Conservation (phyloP, 768 basidiomycete species). For the Mrakia blollopis region DNA sequence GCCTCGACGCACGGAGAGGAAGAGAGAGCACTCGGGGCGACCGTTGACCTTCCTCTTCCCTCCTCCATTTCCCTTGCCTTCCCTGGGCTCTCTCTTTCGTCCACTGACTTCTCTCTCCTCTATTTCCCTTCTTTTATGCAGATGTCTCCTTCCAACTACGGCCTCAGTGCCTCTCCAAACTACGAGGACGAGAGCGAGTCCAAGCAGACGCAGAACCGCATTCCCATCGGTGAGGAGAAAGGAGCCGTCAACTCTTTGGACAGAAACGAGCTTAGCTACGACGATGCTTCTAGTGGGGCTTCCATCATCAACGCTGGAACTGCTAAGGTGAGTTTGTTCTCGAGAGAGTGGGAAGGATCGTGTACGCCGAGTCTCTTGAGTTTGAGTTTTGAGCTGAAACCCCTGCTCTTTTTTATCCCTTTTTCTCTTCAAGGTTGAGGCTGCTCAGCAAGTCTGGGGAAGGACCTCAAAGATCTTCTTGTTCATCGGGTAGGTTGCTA, state of each 20-base stretch:
- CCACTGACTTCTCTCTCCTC: background rate
- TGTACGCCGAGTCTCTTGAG: too few species aligned
- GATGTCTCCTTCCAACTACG: background rate
- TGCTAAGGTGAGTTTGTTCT: background rate
- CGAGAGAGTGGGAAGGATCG: too few species aligned
- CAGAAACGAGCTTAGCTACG: background rate
- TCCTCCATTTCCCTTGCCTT: background rate
- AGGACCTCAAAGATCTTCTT: background rate
- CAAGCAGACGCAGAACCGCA: background rate
- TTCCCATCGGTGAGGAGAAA: background rate
- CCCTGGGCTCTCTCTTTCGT: background rate
- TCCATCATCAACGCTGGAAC: slow-evolving; percentile 1
- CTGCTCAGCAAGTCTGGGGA: background rate
- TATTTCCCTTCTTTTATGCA: background rate
- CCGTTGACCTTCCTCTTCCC: background rate
- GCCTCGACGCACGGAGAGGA: too few species aligned
- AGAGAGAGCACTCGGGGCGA: too few species aligned
- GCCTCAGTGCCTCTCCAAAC: background rate
- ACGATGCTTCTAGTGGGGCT: background rate
- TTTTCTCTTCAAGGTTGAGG: background rate
- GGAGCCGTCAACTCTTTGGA: background rate
- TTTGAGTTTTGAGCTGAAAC: too few species aligned
- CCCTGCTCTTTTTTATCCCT: too few species aligned
- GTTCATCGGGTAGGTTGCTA: background rate
- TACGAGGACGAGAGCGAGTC: background rate